Evolutionary conservation across 768 basidiomycete species (phyloP).

Genomic region (Serendipita indica): DNA sequence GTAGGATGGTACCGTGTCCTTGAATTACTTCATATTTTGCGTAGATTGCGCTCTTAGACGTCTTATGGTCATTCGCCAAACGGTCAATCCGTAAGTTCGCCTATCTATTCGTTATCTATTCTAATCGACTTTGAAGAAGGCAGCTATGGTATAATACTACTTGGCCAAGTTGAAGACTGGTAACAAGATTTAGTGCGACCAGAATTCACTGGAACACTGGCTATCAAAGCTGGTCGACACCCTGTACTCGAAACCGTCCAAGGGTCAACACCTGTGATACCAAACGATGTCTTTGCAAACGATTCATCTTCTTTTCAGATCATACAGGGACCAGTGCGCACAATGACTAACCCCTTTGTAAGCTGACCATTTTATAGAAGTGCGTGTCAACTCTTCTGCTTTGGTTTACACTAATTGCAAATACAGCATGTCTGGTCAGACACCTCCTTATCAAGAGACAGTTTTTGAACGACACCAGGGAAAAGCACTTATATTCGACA

Average conservation of each 20-base stretch:
- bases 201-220: slow-evolving; percentile 78
- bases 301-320: slow-evolving; percentile 78
- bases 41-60: slow-evolving; percentile 76
- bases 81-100: slow-evolving; percentile 51
- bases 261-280: slow-evolving; percentile 51
- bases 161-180: background rate
- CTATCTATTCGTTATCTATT: background rate
- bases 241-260: slow-evolving; percentile 70
- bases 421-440: slow-evolving; percentile 53
- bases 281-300: slow-evolving; percentile 85
- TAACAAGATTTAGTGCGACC: slow-evolving; percentile 49
- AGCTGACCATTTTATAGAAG: slow-evolving; percentile 8
- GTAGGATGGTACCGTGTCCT: slow-evolving; percentile 25
- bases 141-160: slow-evolving; percentile 32
- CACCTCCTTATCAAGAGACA: background rate
- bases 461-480: slow-evolving; percentile 27
- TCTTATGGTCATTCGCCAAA: slow-evolving; percentile 81
- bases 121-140: slow-evolving; percentile 24
- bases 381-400: background rate
- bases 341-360: background rate
- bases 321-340: slow-evolving; percentile 55
- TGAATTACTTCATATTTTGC: background rate
- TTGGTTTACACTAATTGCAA: background rate
- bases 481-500: slow-evolving; percentile 92
- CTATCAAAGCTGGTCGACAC: slow-evolving; percentile 79